These are phyloP conservation scores for Lasiosphaeris hirsuta DNA, from an alignment of 495 filamentous ascomycete species.

Conservation along the genomic window DNA sequence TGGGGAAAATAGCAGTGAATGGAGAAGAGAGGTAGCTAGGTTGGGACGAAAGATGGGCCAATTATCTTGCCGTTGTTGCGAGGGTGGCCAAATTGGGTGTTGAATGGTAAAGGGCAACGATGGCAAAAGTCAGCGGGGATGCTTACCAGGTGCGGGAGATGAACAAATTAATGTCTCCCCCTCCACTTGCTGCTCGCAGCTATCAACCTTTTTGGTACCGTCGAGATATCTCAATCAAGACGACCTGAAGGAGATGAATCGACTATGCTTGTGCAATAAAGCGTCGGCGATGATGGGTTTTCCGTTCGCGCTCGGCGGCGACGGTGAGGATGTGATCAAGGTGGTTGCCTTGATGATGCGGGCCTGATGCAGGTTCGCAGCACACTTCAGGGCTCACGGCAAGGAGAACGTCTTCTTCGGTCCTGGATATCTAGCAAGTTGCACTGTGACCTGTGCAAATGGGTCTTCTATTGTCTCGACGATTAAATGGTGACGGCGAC, in stretches of 20 bases:
- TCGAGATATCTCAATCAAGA: constrained; percentile 38
- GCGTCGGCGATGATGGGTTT: constrained; percentile 1
- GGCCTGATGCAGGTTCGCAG: constrained; percentile 4
- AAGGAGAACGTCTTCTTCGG: constrained; percentile 19
- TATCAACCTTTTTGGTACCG: constrained; percentile 21
- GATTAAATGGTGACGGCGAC: constrained; percentile 34
- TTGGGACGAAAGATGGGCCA: background rate
- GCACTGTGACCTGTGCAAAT: constrained; percentile 39
- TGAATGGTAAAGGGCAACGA: background rate
- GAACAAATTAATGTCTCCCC: constrained; percentile 99
- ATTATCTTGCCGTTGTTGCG: too few relatives aligned
- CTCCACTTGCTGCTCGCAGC: constrained; percentile 44
- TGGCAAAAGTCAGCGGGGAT: constrained; percentile 12
- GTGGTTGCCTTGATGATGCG: constrained; percentile 12
- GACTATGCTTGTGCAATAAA: background rate
- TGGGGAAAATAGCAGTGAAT: background rate
- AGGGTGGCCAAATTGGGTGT: too few relatives aligned
- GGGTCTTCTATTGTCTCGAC: constrained; percentile 35
- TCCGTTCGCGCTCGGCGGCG: constrained; percentile 4
- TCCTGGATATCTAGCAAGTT: constrained; percentile 25
- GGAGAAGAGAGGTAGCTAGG: background rate
- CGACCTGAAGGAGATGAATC: constrained; percentile 11
- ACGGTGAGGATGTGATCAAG: constrained; percentile 8
- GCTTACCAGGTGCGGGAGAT: constrained; percentile 86
- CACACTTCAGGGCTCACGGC: constrained; percentile 27